Evolutionary conservation across 192 early-diverging fungal species (phyloP).

Genomic region (Coemansia brasiliensis): DNA sequence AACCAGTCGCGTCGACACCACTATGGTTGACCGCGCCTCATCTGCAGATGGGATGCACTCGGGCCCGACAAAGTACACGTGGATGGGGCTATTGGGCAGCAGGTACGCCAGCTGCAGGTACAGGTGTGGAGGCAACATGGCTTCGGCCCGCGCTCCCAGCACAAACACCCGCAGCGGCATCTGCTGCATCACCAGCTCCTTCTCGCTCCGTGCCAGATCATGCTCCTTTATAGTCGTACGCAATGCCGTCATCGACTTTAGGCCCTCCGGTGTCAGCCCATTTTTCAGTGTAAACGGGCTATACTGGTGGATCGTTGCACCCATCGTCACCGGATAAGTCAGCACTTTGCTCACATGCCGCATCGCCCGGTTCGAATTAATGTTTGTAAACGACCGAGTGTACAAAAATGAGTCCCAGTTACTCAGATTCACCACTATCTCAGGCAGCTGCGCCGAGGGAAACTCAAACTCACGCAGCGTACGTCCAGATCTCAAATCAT

Average conservation of each 20-base stretch:
- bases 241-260: constrained; percentile 68
- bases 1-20: constrained; percentile 58
- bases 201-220: constrained; percentile 52
- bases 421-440: constrained; percentile 73
- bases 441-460: constrained; percentile 66
- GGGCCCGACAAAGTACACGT: constrained; percentile 80
- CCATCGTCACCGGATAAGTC: constrained; percentile 78
- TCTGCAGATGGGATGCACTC: constrained; percentile 62
- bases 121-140: constrained; percentile 71
- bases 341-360: constrained; percentile 78
- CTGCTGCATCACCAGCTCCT: constrained; percentile 55
- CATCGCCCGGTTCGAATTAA: constrained; percentile 69
- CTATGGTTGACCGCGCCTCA: constrained; percentile 54
- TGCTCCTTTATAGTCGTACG: constrained; percentile 57
- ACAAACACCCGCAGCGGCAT: constrained; percentile 68
- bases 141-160: constrained; percentile 73
- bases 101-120: constrained; percentile 72
- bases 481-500: constrained; percentile 75
- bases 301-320: constrained; percentile 68
- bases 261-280: constrained; percentile 70
- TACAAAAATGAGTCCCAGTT: constrained; percentile 79
- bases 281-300: constrained; percentile 65
- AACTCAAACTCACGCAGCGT: constrained; percentile 78
- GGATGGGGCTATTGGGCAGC: constrained; percentile 70
- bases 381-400: constrained; percentile 73